phyloP scores from a whole-genome alignment of 306 rosid genomes.

The Morella rubra region DNA sequence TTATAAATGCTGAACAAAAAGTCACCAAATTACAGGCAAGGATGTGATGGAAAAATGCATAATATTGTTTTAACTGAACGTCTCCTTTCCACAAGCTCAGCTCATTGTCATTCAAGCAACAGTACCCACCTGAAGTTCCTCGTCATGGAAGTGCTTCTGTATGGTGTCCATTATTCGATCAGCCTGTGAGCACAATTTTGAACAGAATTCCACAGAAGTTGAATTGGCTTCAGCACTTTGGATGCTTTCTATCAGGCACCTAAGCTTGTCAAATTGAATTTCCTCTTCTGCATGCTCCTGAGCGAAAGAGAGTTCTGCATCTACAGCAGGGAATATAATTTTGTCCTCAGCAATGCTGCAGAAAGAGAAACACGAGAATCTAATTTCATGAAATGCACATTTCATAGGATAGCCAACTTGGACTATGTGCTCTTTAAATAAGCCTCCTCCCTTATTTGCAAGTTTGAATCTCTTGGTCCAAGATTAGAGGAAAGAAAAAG shows the following conservation, averaged over 20 bases:
- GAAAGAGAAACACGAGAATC: constrained; percentile 15
- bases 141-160: constrained; percentile 27
- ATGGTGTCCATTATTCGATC: constrained; percentile 30
- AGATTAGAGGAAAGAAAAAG: background rate
- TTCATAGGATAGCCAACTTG: background rate
- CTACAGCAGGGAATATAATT: constrained; percentile 35
- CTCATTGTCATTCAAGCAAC: constrained; percentile 9
- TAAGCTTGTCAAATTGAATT: constrained; percentile 30
- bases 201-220: constrained; percentile 21
- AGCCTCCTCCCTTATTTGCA: background rate
- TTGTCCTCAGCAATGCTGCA: constrained; percentile 40
- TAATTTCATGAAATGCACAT: constrained; percentile 15
- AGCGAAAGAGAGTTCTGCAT: constrained; percentile 22
- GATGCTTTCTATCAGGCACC: constrained; percentile 32
- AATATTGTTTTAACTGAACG: background rate
- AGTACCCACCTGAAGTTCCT: constrained; percentile 32
- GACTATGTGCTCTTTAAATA: too few relatives aligned
- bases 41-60: background rate
- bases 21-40: background rate
- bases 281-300: constrained; percentile 30
- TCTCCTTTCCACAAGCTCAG: constrained; percentile 7
- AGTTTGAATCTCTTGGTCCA: background rate
- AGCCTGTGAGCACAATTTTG: constrained; percentile 20
- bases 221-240: constrained; percentile 25
- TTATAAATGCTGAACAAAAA: constrained; percentile 11